phyloP scores from a whole-genome alignment of 257 asterid species.

The Primulina huaijiensis region DNA sequence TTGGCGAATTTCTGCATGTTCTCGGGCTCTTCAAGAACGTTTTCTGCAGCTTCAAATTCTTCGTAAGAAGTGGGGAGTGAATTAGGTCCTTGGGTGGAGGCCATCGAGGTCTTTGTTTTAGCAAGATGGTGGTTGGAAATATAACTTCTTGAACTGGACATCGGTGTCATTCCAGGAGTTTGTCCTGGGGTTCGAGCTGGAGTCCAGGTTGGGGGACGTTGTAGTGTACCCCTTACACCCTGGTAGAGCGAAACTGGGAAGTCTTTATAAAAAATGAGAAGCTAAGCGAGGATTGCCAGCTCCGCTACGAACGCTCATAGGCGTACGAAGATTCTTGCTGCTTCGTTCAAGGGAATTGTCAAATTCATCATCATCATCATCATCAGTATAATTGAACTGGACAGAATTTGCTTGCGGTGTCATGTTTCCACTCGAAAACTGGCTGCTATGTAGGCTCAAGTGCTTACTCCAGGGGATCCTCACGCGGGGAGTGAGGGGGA shows the following conservation, averaged over 20 bases:
- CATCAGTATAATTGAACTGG: conserved; percentile 26
- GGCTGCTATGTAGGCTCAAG: conserved; percentile 53
- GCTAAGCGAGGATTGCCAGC: conserved; percentile 59
- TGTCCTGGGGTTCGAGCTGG: conserved; percentile 55
- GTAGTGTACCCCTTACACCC: conserved; percentile 74
- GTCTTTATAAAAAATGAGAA: conserved; percentile 86
- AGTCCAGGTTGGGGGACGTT: conserved; percentile 77
- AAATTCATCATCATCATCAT: conserved; percentile 45
- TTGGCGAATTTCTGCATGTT: conserved; percentile 61
- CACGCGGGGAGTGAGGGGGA: conserved; percentile 33
- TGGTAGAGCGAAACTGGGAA: conserved; percentile 76
- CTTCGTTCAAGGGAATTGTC: conserved; percentile 67
- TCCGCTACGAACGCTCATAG: conserved; percentile 51
- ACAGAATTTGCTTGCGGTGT: conserved; percentile 38
- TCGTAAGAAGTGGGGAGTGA: conserved; percentile 41
- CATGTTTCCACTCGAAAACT: conserved; percentile 43
- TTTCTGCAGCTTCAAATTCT: conserved; percentile 43
- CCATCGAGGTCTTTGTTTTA: conserved; percentile 29
- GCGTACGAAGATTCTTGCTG: conserved; percentile 38
- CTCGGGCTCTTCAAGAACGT: conserved; percentile 68
- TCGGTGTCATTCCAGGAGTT: conserved; percentile 39
- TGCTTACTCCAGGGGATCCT: conserved; percentile 52
- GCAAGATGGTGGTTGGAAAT: conserved; percentile 28
- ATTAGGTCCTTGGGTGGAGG: conserved; percentile 40
- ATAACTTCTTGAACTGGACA: conserved; percentile 41